These are phyloP conservation scores for Pyronema omphalodes DNA, from an alignment of 495 filamentous ascomycete genomes.

Conservation along the genomic window DNA sequence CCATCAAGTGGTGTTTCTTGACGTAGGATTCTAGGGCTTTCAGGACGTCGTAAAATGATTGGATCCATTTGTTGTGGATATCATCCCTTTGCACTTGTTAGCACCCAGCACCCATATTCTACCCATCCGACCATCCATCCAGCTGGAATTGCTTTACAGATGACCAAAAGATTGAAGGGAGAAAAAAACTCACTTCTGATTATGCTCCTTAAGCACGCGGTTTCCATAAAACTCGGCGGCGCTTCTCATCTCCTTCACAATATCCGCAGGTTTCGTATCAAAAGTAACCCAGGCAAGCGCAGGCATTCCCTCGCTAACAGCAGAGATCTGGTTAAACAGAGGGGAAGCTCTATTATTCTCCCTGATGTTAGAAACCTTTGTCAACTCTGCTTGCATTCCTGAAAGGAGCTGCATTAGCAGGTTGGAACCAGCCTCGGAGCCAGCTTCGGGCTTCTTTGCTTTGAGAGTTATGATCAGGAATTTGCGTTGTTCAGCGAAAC, in stretches of 20 bases:
- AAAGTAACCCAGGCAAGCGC: slow-evolving; percentile 72
- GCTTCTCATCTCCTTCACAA: slow-evolving; percentile 56
- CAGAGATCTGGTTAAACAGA: slow-evolving; percentile 57
- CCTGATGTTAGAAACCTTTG: slow-evolving; percentile 53
- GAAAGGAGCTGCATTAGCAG: slow-evolving; percentile 57
- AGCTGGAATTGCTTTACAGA: too few relatives aligned
- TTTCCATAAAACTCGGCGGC: slow-evolving; percentile 84
- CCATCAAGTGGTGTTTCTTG: slow-evolving; percentile 57
- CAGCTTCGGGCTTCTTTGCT: slow-evolving; percentile 67
- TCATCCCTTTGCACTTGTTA: slow-evolving; percentile 37
- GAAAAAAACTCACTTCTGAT: slow-evolving; percentile 54
- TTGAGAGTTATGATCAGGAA: slow-evolving; percentile 78
- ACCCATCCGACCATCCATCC: not conserved
- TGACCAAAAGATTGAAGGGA: not conserved
- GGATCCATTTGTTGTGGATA: slow-evolving; percentile 67
- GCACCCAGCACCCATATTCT: not conserved
- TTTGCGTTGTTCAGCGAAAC: slow-evolving; percentile 67
- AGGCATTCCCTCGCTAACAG: slow-evolving; percentile 75
- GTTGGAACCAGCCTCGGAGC: slow-evolving; percentile 30
- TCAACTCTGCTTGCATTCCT: slow-evolving; percentile 61
- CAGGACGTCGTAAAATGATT: slow-evolving; percentile 74
- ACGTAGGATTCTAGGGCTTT: slow-evolving; percentile 61
- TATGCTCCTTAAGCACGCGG: slow-evolving; percentile 69
- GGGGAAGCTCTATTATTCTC: slow-evolving; percentile 57
- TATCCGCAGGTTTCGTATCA: slow-evolving; percentile 59